Evolutionary conservation across 441 rosid species (phyloP).

Genomic region (Aleurites moluccanus): DNA sequence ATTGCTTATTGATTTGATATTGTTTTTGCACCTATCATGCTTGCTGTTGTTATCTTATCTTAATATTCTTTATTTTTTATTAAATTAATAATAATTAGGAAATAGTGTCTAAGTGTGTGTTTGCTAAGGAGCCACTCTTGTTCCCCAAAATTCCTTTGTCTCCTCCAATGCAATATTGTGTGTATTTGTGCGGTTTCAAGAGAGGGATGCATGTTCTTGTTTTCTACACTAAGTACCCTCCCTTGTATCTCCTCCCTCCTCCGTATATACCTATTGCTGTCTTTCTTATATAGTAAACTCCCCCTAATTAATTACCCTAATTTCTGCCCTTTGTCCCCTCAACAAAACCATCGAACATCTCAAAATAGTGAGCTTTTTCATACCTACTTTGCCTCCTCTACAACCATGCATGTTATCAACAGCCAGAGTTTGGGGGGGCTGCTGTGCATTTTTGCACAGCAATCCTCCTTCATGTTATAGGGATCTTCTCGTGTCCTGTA

Average conservation of each 20-base stretch:
- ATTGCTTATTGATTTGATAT: conserved; percentile 13
- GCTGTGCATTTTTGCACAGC: no score
- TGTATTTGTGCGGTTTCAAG: conserved; percentile 24
- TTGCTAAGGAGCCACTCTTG: conserved; percentile 27
- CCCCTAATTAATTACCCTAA: conserved; percentile 50
- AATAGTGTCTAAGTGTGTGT: conserved; percentile 14
- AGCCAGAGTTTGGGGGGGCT: no score
- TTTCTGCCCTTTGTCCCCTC: conserved; percentile 70
- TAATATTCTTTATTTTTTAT: conserved; percentile 18
- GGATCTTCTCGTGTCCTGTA: conserved; percentile 42
- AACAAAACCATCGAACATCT: conserved; percentile 63
- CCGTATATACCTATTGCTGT: conserved; percentile 42
- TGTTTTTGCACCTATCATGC: conserved; percentile 16
- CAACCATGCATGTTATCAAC: conserved; percentile 32
- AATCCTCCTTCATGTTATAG: conserved; percentile 20
- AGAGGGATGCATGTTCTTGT: conserved; percentile 34
- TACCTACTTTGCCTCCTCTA: conserved; percentile 56
- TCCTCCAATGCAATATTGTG: conserved; percentile 20
- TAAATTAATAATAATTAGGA: not conserved
- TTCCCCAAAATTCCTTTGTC: conserved; percentile 48
- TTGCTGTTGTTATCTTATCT: conserved; percentile 22
- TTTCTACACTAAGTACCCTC: conserved; percentile 31
- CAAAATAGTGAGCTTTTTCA: conserved; percentile 38
- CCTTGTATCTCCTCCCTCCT: conserved; percentile 24
- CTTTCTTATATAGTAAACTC: conserved; percentile 20